Evolutionary conservation across 805 yeast species (phyloP), one percentile per base, ranked within the genome.

Genomic region (Maudiozyma saulgeensis): DNA sequence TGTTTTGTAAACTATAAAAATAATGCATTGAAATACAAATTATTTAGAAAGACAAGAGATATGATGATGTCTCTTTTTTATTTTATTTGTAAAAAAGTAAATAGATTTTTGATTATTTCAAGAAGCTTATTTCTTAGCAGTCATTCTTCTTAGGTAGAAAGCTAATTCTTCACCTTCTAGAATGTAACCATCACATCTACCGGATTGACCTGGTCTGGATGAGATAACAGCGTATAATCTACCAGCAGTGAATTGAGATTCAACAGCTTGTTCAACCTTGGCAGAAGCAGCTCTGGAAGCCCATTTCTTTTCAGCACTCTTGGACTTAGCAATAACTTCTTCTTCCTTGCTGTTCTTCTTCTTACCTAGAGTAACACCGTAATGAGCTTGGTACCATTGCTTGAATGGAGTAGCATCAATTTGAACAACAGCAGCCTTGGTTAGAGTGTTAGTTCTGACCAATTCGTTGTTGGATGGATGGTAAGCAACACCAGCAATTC

Each of bases 131-230:
- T 91, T 93, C 90, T 93, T 91, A 75, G 96, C 95, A 76, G 96
- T 83, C 79, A 93, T 82, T 88, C 96, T 91, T 85, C 96, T 89
- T 77, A 93, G 84, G 96, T 93, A 93, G 95, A 93, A 93, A 76
- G 98, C 98, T 78, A 93, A 88, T 81, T 93, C 99, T 76, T 93
- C 99, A 80, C 99, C 99, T 83, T 93, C 99, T 76, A 93, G 87
- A 79, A 93, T 85, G 95, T 93, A 93, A 79, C 99, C 99, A 76
- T 93, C 99, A 80, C 89, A 84, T 82, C 99, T 95, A 78, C 99
- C 99, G 64, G 96, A 86, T 84, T 93, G 99, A 78, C 99, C 99
- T 76, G 99, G 99, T 84, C 99, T 89, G 53, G 99, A 93, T 63
- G 99, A 89, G 74, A 93, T 88, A 75, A 80, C 81, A 76, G 99